Conservation (phyloP, 768 basidiomycete genomes). For the Gloeopeniophorella convolvens region DNA sequence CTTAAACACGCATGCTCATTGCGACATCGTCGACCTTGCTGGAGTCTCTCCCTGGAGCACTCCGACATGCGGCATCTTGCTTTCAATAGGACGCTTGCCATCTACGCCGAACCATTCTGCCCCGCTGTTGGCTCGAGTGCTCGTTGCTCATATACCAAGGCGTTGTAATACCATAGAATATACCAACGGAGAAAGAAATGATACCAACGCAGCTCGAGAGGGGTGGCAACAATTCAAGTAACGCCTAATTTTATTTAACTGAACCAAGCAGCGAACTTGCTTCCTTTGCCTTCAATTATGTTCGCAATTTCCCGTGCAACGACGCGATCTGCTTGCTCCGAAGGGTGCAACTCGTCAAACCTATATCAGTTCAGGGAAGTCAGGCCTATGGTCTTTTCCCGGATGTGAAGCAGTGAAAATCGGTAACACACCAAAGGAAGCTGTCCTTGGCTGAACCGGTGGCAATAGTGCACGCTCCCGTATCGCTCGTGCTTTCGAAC, state of each 20-base stretch:
- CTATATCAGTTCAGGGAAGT: slow-evolving; percentile 14
- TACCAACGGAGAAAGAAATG: neutral
- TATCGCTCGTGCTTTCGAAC: slow-evolving; percentile 26
- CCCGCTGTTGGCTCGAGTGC: too few relatives aligned
- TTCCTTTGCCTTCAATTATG: slow-evolving; percentile 38
- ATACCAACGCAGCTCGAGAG: too few relatives aligned
- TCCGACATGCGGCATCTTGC: neutral
- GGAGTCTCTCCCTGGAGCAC: too few relatives aligned
- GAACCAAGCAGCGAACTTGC: slow-evolving; percentile 46
- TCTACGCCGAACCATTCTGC: too few relatives aligned
- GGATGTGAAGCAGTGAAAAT: neutral
- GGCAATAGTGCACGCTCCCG: slow-evolving; percentile 31
- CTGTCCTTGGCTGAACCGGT: slow-evolving; percentile 46
- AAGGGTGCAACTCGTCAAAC: slow-evolving; percentile 57
- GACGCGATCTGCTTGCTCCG: slow-evolving; percentile 50
- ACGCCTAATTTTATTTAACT: too few relatives aligned
- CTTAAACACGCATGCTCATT: neutral
- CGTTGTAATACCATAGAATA: neutral
- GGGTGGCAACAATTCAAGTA: too few relatives aligned
- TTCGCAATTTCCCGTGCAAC: slow-evolving; percentile 46
- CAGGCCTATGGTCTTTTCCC: too few relatives aligned
- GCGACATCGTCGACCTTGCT: too few relatives aligned
- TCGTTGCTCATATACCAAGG: too few relatives aligned
- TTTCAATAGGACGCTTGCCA: neutral
- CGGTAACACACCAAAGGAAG: slow-evolving; percentile 50